A percentile compares a stretch with the other conserved stretches of the same genome.
Evolutionary conservation across 768 basidiomycete species (phyloP).

Genomic region (Pholiota molesta): DNA sequence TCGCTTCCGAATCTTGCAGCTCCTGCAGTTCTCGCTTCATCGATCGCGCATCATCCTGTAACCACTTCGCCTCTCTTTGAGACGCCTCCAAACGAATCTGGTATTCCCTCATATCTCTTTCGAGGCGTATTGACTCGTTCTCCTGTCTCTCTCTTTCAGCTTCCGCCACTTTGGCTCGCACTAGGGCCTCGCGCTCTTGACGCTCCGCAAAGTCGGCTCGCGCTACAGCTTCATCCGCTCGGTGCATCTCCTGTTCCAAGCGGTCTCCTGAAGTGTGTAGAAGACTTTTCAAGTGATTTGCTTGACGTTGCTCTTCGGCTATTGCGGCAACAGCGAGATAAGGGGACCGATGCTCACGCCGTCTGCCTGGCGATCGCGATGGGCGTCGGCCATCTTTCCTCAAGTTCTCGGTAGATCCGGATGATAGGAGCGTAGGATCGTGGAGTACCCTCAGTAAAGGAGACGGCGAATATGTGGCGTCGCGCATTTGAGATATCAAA

Average conservation of each 20-base stretch:
- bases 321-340: conserved; percentile 45
- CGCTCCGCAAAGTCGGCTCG: conserved; percentile 57
- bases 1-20: conserved; percentile 30
- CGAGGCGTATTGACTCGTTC: conserved; percentile 23
- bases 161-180: conserved; percentile 44
- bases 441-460: conserved; percentile 25
- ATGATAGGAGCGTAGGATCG: conserved; percentile 23
- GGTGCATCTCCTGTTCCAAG: conserved; percentile 57
- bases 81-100: conserved; percentile 49
- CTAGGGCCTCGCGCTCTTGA: conserved; percentile 42
- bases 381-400: conserved; percentile 31
- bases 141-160: conserved; percentile 41
- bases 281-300: conserved; percentile 54
- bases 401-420: conserved; percentile 10
- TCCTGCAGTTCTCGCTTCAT: conserved; percentile 46
- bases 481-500: conserved; percentile 24
- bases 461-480: conserved; percentile 28
- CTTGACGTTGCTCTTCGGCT: conserved; percentile 58
- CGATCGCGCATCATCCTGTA: conserved; percentile 39
- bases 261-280: conserved; percentile 54
- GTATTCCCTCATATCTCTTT: conserved; percentile 47
- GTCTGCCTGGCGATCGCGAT: conserved; percentile 35
- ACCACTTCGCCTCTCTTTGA: conserved; percentile 42
- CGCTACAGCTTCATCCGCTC: conserved; percentile 52
- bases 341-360: conserved; percentile 40